phyloP scores from a whole-genome alignment of 2,329 filamentous ascomycete genomes.

The Trichoderma lentiforme region DNA sequence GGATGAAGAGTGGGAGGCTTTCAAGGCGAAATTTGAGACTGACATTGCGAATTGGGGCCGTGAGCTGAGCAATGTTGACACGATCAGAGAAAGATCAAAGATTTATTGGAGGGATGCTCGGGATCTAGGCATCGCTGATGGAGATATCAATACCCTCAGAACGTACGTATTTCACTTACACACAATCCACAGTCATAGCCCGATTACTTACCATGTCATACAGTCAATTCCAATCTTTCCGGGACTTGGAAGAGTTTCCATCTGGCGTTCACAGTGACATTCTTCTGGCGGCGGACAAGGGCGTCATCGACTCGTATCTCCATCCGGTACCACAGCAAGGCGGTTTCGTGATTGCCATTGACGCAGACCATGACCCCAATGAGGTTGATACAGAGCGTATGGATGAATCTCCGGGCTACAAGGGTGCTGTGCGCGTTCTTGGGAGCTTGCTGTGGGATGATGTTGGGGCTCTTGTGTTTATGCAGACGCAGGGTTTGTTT shows the following conservation, averaged over 20 bases:
- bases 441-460: conserved; percentile 28
- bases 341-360: conserved; percentile 25
- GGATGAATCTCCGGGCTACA: conserved; percentile 22
- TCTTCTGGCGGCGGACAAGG: conserved; percentile 26
- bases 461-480: conserved; percentile 20
- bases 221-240: not conserved
- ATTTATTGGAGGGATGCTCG: conserved; percentile 26
- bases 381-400: not conserved
- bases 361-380: not conserved
- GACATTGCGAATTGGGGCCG: conserved; percentile 29
- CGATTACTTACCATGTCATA: not conserved
- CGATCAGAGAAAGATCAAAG: conserved; percentile 20
- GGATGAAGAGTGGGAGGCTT: conserved; percentile 26
- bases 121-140: conserved; percentile 20
- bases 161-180: conserved; percentile 19
- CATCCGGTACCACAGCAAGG: conserved; percentile 13
- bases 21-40: conserved; percentile 26
- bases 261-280: not conserved
- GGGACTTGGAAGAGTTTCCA: not conserved
- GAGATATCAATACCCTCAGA: conserved; percentile 24
- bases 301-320: conserved; percentile 27
- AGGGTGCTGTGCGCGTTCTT: conserved; percentile 23
- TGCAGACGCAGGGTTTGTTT: conserved; percentile 18
- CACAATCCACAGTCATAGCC: not conserved
- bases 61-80: conserved; percentile 8